Evolutionary conservation across 2,329 filamentous ascomycete species (phyloP).

Genomic region (Lecanoromycetidae sp.): DNA sequence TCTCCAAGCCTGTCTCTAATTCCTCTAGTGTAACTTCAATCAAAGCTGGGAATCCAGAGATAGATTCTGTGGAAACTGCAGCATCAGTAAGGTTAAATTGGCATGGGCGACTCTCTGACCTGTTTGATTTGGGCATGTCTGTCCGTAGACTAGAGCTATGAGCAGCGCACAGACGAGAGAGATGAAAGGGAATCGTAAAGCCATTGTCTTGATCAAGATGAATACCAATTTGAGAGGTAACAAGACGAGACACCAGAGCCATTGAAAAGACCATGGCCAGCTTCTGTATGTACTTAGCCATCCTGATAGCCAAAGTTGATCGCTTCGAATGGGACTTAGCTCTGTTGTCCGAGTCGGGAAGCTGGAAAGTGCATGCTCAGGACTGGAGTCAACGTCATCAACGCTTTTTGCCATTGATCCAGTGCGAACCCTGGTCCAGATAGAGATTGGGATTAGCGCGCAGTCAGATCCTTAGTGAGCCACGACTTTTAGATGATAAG

Average conservation of each 20-base stretch:
- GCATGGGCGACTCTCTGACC: not conserved
- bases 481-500: constrained; percentile 2
- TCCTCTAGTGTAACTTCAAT: constrained; percentile 18
- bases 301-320: constrained; percentile 1
- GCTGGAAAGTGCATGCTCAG: not conserved
- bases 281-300: not conserved
- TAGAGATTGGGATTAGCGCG: not conserved
- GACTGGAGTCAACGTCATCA: constrained; percentile 8
- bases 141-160: constrained; percentile 1
- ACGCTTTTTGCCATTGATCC: not conserved
- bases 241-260: not conserved
- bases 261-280: not conserved
- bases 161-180: constrained; percentile 4
- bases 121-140: constrained; percentile 13
- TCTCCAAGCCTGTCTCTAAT: constrained; percentile 17
- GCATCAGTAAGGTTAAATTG: not conserved
- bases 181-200: not conserved
- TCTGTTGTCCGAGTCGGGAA: constrained; percentile 1
- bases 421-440: too few species aligned
- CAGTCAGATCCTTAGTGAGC: not conserved
- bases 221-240: not conserved
- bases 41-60: constrained; percentile 14
- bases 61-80: not conserved
- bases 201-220: not conserved
- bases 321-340: not conserved